Evolutionary conservation across 164 flowering plant genomes (phyloP).

Genomic region (Vitis cinerea): DNA sequence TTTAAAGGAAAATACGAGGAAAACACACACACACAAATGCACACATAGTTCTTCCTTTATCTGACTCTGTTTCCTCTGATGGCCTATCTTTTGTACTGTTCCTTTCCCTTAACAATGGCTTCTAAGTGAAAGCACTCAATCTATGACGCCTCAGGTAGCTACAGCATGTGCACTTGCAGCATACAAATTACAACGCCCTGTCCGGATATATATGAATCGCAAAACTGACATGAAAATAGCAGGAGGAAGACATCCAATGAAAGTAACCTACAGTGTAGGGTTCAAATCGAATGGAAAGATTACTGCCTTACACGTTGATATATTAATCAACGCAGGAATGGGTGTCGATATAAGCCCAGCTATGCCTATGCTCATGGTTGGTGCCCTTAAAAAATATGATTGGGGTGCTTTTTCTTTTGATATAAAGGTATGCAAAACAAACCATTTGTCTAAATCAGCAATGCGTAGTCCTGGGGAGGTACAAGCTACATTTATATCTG

Average conservation of each 20-base stretch:
- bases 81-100: no score
- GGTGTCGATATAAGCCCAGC: constrained; percentile 60
- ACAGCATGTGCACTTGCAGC: constrained; percentile 93
- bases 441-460: constrained; percentile 67
- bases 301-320: constrained; percentile 65
- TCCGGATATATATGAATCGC: constrained; percentile 66
- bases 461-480: constrained; percentile 93
- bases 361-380: constrained; percentile 43
- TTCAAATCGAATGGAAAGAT: constrained; percentile 82
- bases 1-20: no score
- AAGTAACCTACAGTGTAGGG: constrained; percentile 73
- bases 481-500: constrained; percentile 81
- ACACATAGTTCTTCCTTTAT: no score
- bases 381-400: constrained; percentile 63
- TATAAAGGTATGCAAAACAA: constrained; percentile 81
- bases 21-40: no score
- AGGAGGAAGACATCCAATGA: constrained; percentile 95
- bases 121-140: not conserved
- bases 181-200: constrained; percentile 67
- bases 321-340: constrained; percentile 71
- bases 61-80: no score
- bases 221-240: constrained; percentile 85
- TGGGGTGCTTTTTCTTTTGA: constrained; percentile 91
- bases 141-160: constrained; percentile 50
- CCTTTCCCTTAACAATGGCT: not conserved